These are phyloP conservation scores for Medicago arabica DNA, from an alignment of 306 rosid genomes.

Conservation along the genomic window DNA sequence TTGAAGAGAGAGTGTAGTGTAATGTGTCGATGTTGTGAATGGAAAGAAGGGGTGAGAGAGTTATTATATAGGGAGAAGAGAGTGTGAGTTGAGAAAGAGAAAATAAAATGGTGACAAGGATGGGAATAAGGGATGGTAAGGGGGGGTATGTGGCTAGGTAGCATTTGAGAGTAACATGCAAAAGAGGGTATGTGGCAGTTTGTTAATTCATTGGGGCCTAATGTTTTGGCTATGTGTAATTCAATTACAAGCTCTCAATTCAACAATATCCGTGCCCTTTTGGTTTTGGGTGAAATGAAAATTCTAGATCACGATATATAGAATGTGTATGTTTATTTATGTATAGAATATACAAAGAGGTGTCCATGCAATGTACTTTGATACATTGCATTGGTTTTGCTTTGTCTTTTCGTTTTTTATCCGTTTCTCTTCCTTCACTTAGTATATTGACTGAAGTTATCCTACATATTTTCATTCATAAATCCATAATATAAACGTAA, in stretches of 20 bases:
- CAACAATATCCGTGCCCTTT: constrained; percentile 21
- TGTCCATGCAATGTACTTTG: neutral
- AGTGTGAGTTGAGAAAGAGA: constrained; percentile 22
- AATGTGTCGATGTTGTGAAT: constrained; percentile 21
- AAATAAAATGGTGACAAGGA: constrained; percentile 38
- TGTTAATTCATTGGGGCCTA: constrained; percentile 29
- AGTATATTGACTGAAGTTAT: too few species aligned
- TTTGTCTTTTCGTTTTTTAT: too few species aligned
- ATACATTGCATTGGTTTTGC: too few species aligned
- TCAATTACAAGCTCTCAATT: constrained; percentile 21
- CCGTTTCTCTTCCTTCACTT: too few species aligned
- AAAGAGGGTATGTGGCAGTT: constrained; percentile 79
- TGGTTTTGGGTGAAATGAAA: constrained; percentile 31
- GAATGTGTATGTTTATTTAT: neutral
- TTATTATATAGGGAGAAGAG: constrained; percentile 52
- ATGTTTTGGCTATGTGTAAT: constrained; percentile 28
- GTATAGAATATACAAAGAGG: neutral
- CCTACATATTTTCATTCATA: too few species aligned
- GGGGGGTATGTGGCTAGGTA: constrained; percentile 68
- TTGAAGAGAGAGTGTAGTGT: neutral
- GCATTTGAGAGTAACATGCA: constrained; percentile 85
- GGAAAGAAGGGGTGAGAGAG: constrained; percentile 41
- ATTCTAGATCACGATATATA: constrained; percentile 42
- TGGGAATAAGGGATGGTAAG: constrained; percentile 30
- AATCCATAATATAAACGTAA: too few species aligned